Evolutionary conservation across 192 early-diverging fungal species (phyloP).

Genomic region (Coemansia sp.): DNA sequence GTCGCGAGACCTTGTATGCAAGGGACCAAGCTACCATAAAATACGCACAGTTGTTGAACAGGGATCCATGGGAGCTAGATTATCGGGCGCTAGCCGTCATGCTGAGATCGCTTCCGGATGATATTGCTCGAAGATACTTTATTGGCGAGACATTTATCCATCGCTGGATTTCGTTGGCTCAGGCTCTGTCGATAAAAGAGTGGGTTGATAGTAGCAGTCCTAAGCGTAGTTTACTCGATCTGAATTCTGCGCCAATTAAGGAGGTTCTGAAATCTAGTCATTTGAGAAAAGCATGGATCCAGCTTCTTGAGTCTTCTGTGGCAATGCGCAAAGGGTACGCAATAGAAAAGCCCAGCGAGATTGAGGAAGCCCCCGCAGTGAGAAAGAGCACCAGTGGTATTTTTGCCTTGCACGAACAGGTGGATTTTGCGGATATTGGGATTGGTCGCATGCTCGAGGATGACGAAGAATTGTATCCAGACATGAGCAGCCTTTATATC

Average conservation of each 20-base stretch:
- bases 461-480: conserved; percentile 25
- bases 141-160: conserved; percentile 52
- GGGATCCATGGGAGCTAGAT: conserved; percentile 37
- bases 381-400: not conserved
- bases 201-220: conserved; percentile 12
- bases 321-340: conserved; percentile 30
- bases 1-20: conserved; percentile 26
- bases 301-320: conserved; percentile 36
- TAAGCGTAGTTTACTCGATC: too few relatives aligned
- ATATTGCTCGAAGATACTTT: conserved; percentile 43
- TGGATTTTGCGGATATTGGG: conserved; percentile 43
- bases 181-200: conserved; percentile 41
- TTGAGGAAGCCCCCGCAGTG: not conserved
- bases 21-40: not conserved
- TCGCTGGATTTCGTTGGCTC: conserved; percentile 49
- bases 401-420: conserved; percentile 24
- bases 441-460: conserved; percentile 41
- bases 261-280: conserved; percentile 25
- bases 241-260: not conserved
- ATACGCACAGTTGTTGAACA: conserved; percentile 11
- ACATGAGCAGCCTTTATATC: conserved; percentile 1
- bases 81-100: conserved; percentile 39
- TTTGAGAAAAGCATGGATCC: conserved; percentile 33
- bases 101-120: conserved; percentile 47
- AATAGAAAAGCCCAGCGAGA: not conserved